A percentile compares a stretch with the other conserved stretches of the same genome.
These are phyloP conservation scores for Rhizopogon rudus DNA, from an alignment of 768 basidiomycete genomes.

Conservation along the genomic window DNA sequence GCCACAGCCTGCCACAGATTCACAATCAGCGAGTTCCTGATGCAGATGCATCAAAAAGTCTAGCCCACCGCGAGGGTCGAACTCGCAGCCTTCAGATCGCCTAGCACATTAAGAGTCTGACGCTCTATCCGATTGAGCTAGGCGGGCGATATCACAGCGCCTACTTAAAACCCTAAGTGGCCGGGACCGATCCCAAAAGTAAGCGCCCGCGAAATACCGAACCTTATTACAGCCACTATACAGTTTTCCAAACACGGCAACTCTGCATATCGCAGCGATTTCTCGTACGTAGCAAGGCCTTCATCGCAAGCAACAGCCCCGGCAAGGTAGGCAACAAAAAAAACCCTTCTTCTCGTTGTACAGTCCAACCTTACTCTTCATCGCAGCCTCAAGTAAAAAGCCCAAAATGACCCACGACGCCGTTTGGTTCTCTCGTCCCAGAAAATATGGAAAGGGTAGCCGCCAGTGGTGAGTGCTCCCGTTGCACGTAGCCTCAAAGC, in stretches of 20 bases:
- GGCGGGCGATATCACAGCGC: constrained; percentile 27
- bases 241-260: constrained; percentile 7
- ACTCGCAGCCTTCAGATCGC: constrained; percentile 79
- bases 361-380: background rate
- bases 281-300: background rate
- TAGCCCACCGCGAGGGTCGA: constrained; percentile 84
- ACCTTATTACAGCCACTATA: constrained; percentile 12
- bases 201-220: background rate
- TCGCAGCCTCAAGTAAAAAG: constrained; percentile 4
- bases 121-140: constrained; percentile 53
- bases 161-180: background rate
- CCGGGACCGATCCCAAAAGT: no score
- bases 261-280: background rate
- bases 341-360: background rate
- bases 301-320: constrained; percentile 9
- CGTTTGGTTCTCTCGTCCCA: constrained; percentile 95
- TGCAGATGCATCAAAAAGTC: constrained; percentile 9
- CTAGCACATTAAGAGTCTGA: constrained; percentile 39
- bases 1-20: no score
- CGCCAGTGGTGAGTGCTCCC: constrained; percentile 76
- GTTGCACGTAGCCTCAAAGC: background rate
- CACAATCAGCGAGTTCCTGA: no score
- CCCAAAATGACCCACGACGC: constrained; percentile 94
- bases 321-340: constrained; percentile 16
- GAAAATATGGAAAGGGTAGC: constrained; percentile 93